These are phyloP conservation scores for Xerocomus potaroensis DNA, from an alignment of 768 basidiomycete genomes.

Conservation along the genomic window DNA sequence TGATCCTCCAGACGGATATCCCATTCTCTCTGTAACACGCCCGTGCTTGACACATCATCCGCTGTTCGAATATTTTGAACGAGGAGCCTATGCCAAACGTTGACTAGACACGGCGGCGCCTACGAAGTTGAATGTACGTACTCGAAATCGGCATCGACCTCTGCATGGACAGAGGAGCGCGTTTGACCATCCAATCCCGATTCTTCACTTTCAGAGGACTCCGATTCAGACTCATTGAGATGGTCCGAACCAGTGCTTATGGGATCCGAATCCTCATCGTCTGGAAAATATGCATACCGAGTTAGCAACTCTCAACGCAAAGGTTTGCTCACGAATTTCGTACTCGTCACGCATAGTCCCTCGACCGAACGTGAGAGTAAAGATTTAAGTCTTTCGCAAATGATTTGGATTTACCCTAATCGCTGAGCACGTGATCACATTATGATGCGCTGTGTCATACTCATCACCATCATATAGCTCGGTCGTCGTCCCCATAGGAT, in stretches of 20 bases:
- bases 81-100: constrained; percentile 47
- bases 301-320: constrained; percentile 58
- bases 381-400: neutral
- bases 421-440: constrained; percentile 2
- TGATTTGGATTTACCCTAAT: no score
- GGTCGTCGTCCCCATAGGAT: no score
- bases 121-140: neutral
- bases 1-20: constrained; percentile 66
- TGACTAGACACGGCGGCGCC: neutral
- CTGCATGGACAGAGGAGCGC: constrained; percentile 2
- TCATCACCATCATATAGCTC: no score
- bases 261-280: neutral
- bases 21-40: constrained; percentile 63
- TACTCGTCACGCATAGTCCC: neutral
- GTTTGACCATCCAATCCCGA: constrained; percentile 2
- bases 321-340: constrained; percentile 12
- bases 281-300: constrained; percentile 20
- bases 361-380: neutral
- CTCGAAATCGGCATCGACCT: constrained; percentile 23
- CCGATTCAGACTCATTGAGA: constrained; percentile 5
- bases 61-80: constrained; percentile 59
- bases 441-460: no score
- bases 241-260: constrained; percentile 9
- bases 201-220: constrained; percentile 10
- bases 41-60: constrained; percentile 41